These are phyloP conservation scores for Rosa rugosa DNA, from an alignment of 306 rosid genomes.

Conservation along the genomic window DNA sequence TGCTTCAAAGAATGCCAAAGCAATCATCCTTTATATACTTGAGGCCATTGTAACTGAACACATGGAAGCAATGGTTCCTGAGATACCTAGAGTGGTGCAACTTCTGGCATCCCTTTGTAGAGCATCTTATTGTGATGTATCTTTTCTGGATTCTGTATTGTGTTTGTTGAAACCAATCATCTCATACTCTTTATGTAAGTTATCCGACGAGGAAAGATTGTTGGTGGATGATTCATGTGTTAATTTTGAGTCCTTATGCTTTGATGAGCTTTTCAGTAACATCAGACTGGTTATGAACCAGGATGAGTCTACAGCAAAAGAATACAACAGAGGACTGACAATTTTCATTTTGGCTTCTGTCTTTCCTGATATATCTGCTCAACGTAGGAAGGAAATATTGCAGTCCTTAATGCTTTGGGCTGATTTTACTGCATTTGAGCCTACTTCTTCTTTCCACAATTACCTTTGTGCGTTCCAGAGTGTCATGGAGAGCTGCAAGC, in stretches of 20 bases:
- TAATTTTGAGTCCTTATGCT: constrained; percentile 85
- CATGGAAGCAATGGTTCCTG: constrained; percentile 94
- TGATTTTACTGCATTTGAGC: constrained; percentile 63
- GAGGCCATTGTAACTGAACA: constrained; percentile 83
- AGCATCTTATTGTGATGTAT: constrained; percentile 79
- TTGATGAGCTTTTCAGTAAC: constrained; percentile 60
- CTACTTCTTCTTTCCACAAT: constrained; percentile 68
- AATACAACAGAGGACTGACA: constrained; percentile 57
- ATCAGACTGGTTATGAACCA: constrained; percentile 44
- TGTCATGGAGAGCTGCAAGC: constrained; percentile 68
- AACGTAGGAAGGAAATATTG: constrained; percentile 64
- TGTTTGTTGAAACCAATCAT: constrained; percentile 72
- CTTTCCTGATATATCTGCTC: constrained; percentile 72
- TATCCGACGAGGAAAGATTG: constrained; percentile 61
- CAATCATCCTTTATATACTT: constrained; percentile 71
- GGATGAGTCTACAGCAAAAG: constrained; percentile 43
- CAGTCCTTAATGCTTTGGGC: constrained; percentile 60
- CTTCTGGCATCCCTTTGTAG: constrained; percentile 77
- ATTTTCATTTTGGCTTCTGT: constrained; percentile 82
- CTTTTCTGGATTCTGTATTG: constrained; percentile 78
- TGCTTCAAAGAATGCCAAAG: constrained; percentile 83
- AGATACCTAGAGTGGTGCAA: constrained; percentile 78
- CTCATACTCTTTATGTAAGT: constrained; percentile 74
- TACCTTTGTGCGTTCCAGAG: constrained; percentile 81
- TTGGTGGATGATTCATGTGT: constrained; percentile 61